phyloP scores from a whole-genome alignment of 768 basidiomycete species.

The Leccinum pellstonianum region DNA sequence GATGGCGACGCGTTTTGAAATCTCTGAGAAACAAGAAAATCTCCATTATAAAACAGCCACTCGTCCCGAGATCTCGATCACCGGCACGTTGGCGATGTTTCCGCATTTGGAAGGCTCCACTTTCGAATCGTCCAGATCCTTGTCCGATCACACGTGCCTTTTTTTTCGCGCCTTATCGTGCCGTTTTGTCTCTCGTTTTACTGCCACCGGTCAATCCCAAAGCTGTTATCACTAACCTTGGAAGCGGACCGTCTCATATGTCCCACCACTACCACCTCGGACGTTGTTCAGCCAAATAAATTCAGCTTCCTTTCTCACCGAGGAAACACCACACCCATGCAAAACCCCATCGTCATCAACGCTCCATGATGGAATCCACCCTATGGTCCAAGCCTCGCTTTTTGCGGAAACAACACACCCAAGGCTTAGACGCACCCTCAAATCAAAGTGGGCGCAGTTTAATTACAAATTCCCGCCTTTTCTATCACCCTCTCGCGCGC shows the following conservation, averaged over 20 bases:
- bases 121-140: constrained; percentile 21
- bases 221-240: background rate
- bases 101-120: constrained; percentile 19
- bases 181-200: background rate
- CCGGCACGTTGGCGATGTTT: constrained; percentile 4
- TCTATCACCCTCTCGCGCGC: constrained; percentile 4
- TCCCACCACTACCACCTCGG: background rate
- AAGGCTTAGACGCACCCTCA: background rate
- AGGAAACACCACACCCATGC: background rate
- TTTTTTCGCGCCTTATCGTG: constrained; percentile 14
- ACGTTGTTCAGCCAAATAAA: background rate
- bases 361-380: background rate
- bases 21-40: background rate
- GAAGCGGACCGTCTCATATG: too few relatives aligned
- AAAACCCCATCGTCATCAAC: background rate
- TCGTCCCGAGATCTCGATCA: constrained; percentile 24
- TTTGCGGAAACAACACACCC: background rate
- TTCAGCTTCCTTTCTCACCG: background rate
- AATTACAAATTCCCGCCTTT: background rate
- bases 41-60: constrained; percentile 3
- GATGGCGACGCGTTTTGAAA: constrained; percentile 13
- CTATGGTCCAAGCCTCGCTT: background rate
- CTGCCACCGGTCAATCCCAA: background rate
- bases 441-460: background rate
- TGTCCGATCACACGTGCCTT: constrained; percentile 23